Evolutionary conservation across 345 rosid species (phyloP).

Genomic region (Salix viminalis): DNA sequence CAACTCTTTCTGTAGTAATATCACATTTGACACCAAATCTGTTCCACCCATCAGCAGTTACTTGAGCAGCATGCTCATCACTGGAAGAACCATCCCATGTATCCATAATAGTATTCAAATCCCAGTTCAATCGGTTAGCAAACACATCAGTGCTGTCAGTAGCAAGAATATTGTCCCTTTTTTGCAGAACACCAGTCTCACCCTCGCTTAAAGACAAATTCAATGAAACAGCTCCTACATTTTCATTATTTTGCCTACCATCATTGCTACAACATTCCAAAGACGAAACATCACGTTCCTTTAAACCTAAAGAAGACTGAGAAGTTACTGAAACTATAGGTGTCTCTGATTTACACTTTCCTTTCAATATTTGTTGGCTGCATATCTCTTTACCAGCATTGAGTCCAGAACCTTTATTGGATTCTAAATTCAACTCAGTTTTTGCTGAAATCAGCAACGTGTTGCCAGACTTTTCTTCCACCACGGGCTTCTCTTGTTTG

Average conservation of each 20-base stretch:
- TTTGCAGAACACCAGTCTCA: slow-evolving; percentile 23
- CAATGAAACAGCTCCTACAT: slow-evolving; percentile 32
- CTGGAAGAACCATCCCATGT: slow-evolving; percentile 53
- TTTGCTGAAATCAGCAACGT: slow-evolving; percentile 10
- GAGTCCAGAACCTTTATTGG: slow-evolving; percentile 18
- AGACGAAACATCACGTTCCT: slow-evolving; percentile 14
- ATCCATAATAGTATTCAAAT: slow-evolving; percentile 87
- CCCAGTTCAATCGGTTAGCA: slow-evolving; percentile 69
- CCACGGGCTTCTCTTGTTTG: slow-evolving; percentile 21
- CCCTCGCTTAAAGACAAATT: slow-evolving; percentile 49
- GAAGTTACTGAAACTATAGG: slow-evolving; percentile 25
- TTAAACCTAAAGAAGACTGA: slow-evolving; percentile 32
- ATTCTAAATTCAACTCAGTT: slow-evolving; percentile 30
- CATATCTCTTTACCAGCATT: slow-evolving; percentile 17
- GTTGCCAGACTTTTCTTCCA: slow-evolving; percentile 18
- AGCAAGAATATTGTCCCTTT: slow-evolving; percentile 18
- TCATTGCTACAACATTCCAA: slow-evolving; percentile 21
- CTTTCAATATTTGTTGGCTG: slow-evolving; percentile 22
- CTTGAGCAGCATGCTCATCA: slow-evolving; percentile 28
- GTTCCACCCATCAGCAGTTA: slow-evolving; percentile 19
- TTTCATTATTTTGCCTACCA: slow-evolving; percentile 25
- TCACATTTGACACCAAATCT: slow-evolving; percentile 20
- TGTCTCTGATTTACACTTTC: slow-evolving; percentile 20
- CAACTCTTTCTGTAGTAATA: slow-evolving; percentile 11
- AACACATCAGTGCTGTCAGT: slow-evolving; percentile 15